Percentiles rank a stretch among this genome's conserved stretches.
Conservation (phyloP, 805 yeast genomes). For the Kurtzmaniella cleridarum region DNA sequence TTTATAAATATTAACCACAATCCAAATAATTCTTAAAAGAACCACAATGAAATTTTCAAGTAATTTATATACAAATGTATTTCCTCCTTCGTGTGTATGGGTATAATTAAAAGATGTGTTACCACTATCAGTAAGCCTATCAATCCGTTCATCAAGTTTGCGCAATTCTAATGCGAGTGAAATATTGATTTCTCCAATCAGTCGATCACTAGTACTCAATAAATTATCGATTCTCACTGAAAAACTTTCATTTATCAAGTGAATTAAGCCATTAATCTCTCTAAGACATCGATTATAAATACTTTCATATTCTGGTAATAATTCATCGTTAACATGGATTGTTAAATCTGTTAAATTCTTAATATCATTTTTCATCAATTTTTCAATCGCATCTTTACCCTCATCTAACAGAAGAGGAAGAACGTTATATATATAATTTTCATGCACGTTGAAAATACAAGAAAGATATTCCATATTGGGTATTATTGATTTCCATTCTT, state of each 20-base stretch:
- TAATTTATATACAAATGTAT: constrained; percentile 35
- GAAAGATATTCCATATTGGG: constrained; percentile 12
- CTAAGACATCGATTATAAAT: constrained; percentile 26
- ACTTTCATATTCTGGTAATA: constrained; percentile 29
- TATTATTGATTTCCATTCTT: constrained; percentile 6
- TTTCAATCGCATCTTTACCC: constrained; percentile 11
- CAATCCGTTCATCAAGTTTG: constrained; percentile 44
- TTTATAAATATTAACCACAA: constrained; percentile 45
- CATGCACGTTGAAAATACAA: constrained; percentile 9
- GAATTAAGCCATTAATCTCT: constrained; percentile 31
- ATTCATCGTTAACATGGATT: constrained; percentile 25
- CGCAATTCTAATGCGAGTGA: constrained; percentile 60
- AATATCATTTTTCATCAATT: constrained; percentile 4
- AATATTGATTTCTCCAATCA: constrained; percentile 70
- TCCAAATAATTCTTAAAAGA: constrained; percentile 51
- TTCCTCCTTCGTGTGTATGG: constrained; percentile 20
- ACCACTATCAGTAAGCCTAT: constrained; percentile 22
- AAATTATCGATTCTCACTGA: constrained; percentile 56
- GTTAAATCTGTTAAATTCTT: constrained; percentile 4
- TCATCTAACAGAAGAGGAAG: constrained; percentile 16
- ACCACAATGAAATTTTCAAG: constrained; percentile 52
- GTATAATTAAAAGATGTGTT: no score
- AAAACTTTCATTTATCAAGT: constrained; percentile 36
- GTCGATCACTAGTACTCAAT: constrained; percentile 58
- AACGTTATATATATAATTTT: constrained; percentile 14